Conservation (phyloP, 108 stramenopile species). For the Parietichytrium sp. region DNA sequence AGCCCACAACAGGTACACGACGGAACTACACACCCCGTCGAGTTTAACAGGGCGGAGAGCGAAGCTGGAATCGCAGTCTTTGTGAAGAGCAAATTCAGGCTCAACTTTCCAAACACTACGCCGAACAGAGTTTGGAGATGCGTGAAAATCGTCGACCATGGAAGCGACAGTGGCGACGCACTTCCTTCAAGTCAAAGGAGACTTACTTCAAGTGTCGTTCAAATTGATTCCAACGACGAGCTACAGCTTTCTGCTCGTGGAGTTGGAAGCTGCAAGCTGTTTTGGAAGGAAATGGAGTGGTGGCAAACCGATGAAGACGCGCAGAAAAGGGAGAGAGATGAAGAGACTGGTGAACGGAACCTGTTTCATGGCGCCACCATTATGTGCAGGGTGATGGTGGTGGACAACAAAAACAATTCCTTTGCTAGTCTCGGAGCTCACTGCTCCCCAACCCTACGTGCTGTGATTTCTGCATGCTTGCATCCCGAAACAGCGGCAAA, state of each 20-base stretch:
- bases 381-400: not conserved
- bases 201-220: not conserved
- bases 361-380: not conserved
- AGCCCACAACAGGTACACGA: not conserved
- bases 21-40: not conserved
- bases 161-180: not conserved
- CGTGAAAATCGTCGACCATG: not conserved
- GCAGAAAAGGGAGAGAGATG: not conserved
- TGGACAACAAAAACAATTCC: not conserved
- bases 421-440: not conserved
- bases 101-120: not conserved
- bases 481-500: not conserved
- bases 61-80: not conserved
- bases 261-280: not conserved
- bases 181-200: not conserved
- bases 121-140: not conserved
- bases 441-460: not conserved
- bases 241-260: not conserved
- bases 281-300: not conserved
- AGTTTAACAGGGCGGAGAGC: not conserved
- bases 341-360: not conserved
- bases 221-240: not conserved
- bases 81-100: not conserved
- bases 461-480: not conserved
- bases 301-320: no score